Conservation (phyloP, 2,329 filamentous ascomycete species). For the Dendrostoma leiphaemia region DNA sequence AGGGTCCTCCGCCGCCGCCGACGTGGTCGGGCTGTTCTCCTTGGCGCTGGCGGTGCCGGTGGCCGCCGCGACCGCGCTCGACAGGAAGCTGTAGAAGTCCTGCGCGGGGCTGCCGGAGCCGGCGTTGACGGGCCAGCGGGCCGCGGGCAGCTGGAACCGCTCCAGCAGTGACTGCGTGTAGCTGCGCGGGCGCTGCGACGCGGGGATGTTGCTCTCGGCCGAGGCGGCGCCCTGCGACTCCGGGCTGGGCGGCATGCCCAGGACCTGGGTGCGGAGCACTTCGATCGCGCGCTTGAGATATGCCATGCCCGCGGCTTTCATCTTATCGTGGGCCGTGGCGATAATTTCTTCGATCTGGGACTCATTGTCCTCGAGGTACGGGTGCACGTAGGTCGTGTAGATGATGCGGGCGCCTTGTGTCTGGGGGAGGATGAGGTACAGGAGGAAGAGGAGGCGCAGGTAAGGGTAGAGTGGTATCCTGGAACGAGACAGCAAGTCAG, state of each 20-base stretch:
- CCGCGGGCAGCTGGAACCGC: constrained; percentile 78
- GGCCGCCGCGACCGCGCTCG: constrained; percentile 68
- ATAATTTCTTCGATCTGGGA: constrained; percentile 88
- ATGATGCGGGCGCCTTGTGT: constrained; percentile 88
- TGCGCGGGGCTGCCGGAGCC: constrained; percentile 9
- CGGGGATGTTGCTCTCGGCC: constrained; percentile 37
- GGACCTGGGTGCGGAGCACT: constrained; percentile 68
- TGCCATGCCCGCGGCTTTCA: constrained; percentile 72
- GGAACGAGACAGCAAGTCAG: constrained; percentile 1
- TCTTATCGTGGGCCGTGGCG: constrained; percentile 72
- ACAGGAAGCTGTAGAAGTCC: constrained; percentile 78
- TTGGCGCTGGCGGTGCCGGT: constrained; percentile 29
- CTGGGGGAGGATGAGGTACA: constrained; percentile 95
- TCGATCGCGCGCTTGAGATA: constrained; percentile 73
- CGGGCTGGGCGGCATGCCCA: constrained; percentile 67
- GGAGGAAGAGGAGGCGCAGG: constrained; percentile 80
- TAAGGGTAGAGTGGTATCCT: constrained; percentile 94
- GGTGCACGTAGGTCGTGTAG: constrained; percentile 83
- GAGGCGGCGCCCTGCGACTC: constrained; percentile 35
- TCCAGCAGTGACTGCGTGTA: constrained; percentile 84
- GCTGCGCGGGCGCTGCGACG: constrained; percentile 36
- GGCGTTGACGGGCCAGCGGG: constrained; percentile 45
- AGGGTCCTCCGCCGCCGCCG: no score
- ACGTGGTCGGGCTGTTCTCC: background rate
- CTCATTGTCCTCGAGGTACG: constrained; percentile 86